A percentile compares a stretch with the other conserved stretches of the same genome.
These are phyloP conservation scores for Pisolithus marmoratus DNA, from an alignment of 768 basidiomycete genomes.

Conservation along the genomic window DNA sequence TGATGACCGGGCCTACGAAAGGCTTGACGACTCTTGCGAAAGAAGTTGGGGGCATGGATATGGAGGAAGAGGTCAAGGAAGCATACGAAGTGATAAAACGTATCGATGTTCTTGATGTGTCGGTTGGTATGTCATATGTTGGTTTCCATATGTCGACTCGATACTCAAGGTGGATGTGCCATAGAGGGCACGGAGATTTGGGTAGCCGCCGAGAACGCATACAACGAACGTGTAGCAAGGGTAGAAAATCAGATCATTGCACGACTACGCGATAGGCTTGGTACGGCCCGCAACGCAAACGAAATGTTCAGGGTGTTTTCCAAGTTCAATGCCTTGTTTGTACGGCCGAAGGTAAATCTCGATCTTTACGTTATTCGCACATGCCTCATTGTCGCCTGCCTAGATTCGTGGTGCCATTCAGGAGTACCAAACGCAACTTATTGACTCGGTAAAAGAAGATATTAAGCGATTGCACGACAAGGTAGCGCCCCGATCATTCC, in stretches of 20 bases:
- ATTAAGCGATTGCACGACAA: conserved; percentile 95
- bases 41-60: conserved; percentile 87
- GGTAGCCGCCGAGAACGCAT: conserved; percentile 95
- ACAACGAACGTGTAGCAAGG: conserved; percentile 94
- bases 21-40: conserved; percentile 69
- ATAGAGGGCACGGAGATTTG: conserved; percentile 96
- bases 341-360: conserved; percentile 77
- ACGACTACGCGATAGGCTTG: conserved; percentile 82
- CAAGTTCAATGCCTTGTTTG: conserved; percentile 96
- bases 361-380: background rate
- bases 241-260: conserved; percentile 99
- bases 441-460: conserved; percentile 98
- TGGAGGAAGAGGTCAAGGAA: conserved; percentile 96
- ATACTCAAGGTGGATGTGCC: conserved; percentile 1
- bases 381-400: background rate
- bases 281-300: conserved; percentile 94
- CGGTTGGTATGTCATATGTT: conserved; percentile 54
- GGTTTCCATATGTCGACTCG: background rate
- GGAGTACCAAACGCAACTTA: conserved; percentile 98
- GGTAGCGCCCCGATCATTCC: conserved; percentile 29
- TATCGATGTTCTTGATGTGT: conserved; percentile 94
- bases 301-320: conserved; percentile 99
- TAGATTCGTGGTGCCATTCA: conserved; percentile 97
- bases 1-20: conserved; percentile 95
- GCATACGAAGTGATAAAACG: conserved; percentile 97